Conservation (phyloP, 352 stramenopile genomes). For the Globisporangium irregulare region DNA sequence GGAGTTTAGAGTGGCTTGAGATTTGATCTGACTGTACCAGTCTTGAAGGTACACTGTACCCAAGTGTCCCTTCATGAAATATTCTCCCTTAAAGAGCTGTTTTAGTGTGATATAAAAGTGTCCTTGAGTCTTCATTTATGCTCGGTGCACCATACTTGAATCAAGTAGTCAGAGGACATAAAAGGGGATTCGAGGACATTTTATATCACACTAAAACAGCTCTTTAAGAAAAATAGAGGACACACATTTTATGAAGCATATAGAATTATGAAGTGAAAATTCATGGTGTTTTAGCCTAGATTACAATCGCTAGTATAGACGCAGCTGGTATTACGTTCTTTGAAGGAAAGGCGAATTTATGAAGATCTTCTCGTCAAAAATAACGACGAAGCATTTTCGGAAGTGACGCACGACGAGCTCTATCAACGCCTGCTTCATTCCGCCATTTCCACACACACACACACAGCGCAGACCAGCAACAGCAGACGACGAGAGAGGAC, state of each 20-base stretch:
- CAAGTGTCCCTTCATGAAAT: background rate
- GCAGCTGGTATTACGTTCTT: background rate
- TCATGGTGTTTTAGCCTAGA: too few relatives aligned
- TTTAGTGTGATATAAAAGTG: too few relatives aligned
- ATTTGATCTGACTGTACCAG: background rate
- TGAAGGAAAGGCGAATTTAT: background rate
- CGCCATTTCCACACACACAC: background rate
- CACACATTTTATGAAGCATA: too few relatives aligned
- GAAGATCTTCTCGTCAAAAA: constrained; percentile 1
- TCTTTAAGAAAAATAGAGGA: too few relatives aligned
- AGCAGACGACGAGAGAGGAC: background rate
- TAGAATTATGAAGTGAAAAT: too few relatives aligned
- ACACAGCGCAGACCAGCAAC: background rate
- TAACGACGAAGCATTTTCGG: background rate
- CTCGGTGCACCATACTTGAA: too few relatives aligned
- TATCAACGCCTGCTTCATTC: background rate
- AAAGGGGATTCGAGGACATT: too few relatives aligned
- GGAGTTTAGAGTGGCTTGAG: background rate
- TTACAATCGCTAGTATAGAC: too few relatives aligned
- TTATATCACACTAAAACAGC: too few relatives aligned
- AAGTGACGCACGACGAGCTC: background rate
- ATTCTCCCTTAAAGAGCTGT: too few relatives aligned
- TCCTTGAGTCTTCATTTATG: too few relatives aligned
- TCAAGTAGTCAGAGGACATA: too few relatives aligned
- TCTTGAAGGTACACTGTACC: background rate